phyloP scores from a whole-genome alignment of 345 rosid genomes.

The Lagerstroemia speciosa region DNA sequence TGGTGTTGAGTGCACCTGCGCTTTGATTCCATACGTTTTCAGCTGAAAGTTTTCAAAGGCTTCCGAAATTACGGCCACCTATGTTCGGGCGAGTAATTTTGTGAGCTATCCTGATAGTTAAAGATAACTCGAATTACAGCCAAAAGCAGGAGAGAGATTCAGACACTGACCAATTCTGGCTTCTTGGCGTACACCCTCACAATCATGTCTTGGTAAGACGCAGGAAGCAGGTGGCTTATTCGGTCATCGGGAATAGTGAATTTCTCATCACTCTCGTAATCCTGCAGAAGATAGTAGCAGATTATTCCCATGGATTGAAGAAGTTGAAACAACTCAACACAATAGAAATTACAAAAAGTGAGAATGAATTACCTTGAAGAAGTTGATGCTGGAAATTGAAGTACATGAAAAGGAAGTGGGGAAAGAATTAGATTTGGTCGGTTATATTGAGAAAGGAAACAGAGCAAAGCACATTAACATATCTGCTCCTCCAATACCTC shows the following conservation, averaged over 20 bases:
- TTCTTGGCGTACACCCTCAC: constrained; percentile 84
- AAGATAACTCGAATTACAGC: neutral
- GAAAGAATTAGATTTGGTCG: neutral
- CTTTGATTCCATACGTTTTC: constrained; percentile 69
- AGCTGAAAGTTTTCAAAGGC: constrained; percentile 94
- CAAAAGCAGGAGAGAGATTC: neutral
- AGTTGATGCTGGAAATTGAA: constrained; percentile 62
- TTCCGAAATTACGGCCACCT: constrained; percentile 73
- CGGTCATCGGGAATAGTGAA: constrained; percentile 62
- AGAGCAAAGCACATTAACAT: neutral
- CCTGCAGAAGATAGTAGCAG: constrained; percentile 30
- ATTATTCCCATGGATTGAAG: neutral
- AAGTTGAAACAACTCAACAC: neutral
- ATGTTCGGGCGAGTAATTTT: constrained; percentile 7
- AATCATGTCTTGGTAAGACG: constrained; percentile 80
- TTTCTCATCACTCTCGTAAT: constrained; percentile 69
- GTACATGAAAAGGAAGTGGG: neutral
- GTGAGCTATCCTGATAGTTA: neutral
- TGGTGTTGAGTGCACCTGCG: constrained; percentile 87
- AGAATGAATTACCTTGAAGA: constrained; percentile 64
- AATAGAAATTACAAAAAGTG: neutral
- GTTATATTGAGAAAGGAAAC: constrained; percentile 1
- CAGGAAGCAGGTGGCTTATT: constrained; percentile 81
- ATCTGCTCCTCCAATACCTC: constrained; percentile 33
- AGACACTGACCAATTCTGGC: constrained; percentile 63